These are phyloP conservation scores for Zygotorulaspora sp. DNA, from an alignment of 805 yeast genomes.

Conservation along the genomic window DNA sequence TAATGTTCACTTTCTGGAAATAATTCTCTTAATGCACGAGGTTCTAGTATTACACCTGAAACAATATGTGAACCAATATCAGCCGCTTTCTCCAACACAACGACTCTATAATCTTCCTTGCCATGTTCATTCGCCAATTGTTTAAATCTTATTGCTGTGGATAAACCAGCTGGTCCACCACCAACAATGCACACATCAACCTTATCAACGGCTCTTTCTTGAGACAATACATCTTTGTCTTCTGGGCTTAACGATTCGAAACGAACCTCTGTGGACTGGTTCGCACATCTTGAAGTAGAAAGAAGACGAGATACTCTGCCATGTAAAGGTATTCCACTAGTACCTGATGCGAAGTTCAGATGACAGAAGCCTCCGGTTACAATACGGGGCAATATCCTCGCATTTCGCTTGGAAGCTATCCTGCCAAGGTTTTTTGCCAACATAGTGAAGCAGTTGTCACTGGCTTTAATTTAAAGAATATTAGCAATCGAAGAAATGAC, in stretches of 20 bases:
- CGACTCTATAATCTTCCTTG: slow-evolving; percentile 69
- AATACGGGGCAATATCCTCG: too few species aligned
- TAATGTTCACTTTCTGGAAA: slow-evolving; percentile 62
- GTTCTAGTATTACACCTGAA: slow-evolving; percentile 93
- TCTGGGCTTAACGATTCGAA: slow-evolving; percentile 38
- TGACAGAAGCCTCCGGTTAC: too few species aligned
- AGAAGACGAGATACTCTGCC: slow-evolving; percentile 3
- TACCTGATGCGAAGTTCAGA: too few species aligned
- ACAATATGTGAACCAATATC: slow-evolving; percentile 91
- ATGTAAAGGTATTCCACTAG: background rate
- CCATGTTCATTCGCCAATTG: slow-evolving; percentile 70
- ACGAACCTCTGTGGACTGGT: slow-evolving; percentile 10
- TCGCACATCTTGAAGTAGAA: slow-evolving; percentile 1
- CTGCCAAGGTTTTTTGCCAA: background rate
- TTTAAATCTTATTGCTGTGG: slow-evolving; percentile 86
- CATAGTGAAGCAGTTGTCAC: background rate
- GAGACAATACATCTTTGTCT: slow-evolving; percentile 44
- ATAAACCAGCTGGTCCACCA: slow-evolving; percentile 96
- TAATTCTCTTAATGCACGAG: slow-evolving; percentile 78
- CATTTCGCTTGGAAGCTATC: background rate
- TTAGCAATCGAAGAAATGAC: too few species aligned
- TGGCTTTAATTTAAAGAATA: too few species aligned
- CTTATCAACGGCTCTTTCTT: slow-evolving; percentile 73
- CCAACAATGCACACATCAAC: slow-evolving; percentile 96
- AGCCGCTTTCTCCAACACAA: slow-evolving; percentile 86